Conservation (phyloP, 192 early-diverging fungal species). For the Lobosporangium transversale region DNA sequence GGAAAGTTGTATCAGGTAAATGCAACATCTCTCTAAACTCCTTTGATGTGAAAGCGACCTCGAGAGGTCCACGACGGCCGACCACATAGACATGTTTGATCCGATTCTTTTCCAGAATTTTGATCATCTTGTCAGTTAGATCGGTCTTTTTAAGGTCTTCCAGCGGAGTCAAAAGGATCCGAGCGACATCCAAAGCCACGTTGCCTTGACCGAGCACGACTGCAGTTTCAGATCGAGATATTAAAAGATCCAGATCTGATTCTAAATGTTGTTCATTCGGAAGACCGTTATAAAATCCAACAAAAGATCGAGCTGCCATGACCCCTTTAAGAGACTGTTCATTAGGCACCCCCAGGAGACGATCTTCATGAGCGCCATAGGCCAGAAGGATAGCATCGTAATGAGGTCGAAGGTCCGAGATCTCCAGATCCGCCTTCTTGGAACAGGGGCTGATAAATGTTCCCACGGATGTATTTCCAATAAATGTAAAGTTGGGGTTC, state of each 20-base stretch:
- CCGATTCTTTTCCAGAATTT: constrained; percentile 67
- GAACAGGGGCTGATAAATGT: constrained; percentile 24
- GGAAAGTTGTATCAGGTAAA: constrained; percentile 70
- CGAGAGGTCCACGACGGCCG: constrained; percentile 91
- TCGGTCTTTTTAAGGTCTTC: constrained; percentile 86
- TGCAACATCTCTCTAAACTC: constrained; percentile 94
- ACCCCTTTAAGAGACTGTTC: constrained; percentile 73
- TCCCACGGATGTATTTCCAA: constrained; percentile 85
- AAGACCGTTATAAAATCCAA: constrained; percentile 95
- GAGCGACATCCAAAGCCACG: constrained; percentile 91
- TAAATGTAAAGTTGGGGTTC: constrained; percentile 75
- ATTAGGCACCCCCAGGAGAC: constrained; percentile 70
- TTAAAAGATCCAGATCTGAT: constrained; percentile 68
- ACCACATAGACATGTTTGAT: constrained; percentile 89
- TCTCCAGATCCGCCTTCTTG: constrained; percentile 48
- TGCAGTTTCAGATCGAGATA: constrained; percentile 74
- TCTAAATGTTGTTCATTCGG: constrained; percentile 74
- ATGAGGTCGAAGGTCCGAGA: constrained; percentile 61
- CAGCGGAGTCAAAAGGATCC: constrained; percentile 81
- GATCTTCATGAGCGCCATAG: constrained; percentile 86
- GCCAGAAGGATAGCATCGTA: constrained; percentile 87
- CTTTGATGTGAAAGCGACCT: constrained; percentile 93
- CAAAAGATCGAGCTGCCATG: constrained; percentile 84
- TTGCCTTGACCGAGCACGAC: constrained; percentile 95
- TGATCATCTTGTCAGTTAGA: constrained; percentile 80